phyloP scores from a whole-genome alignment of 2,329 filamentous ascomycete species.

The Cytospora piceae region DNA sequence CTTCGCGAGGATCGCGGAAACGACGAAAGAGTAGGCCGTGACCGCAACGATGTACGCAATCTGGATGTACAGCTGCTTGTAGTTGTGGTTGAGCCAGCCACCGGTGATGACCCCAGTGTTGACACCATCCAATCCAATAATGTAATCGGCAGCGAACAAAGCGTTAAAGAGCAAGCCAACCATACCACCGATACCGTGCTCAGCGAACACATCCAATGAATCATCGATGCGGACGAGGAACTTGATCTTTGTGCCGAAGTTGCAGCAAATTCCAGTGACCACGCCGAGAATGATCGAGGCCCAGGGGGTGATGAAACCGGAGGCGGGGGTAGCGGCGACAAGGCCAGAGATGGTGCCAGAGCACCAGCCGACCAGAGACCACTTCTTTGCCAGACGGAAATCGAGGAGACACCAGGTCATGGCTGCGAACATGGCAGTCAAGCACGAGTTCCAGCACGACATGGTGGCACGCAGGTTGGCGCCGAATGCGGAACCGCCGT shows the following conservation, averaged over 20 bases:
- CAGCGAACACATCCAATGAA: constrained; percentile 72
- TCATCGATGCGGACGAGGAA: constrained; percentile 69
- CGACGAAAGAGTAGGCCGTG: constrained; percentile 70
- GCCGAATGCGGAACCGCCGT: constrained; percentile 92
- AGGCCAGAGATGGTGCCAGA: constrained; percentile 73
- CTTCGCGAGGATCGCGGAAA: constrained; percentile 76
- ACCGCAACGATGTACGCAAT: constrained; percentile 73
- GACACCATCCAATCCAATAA: constrained; percentile 76
- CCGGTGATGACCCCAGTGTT: constrained; percentile 67
- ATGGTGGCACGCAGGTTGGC: constrained; percentile 92
- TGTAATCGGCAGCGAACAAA: constrained; percentile 69
- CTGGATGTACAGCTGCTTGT: constrained; percentile 76
- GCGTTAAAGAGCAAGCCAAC: constrained; percentile 74
- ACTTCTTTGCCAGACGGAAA: constrained; percentile 91
- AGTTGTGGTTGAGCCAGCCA: constrained; percentile 78
- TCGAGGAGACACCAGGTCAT: constrained; percentile 96
- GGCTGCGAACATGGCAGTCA: constrained; percentile 88
- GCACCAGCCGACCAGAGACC: constrained; percentile 80
- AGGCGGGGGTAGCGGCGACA: constrained; percentile 70
- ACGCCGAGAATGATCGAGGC: constrained; percentile 69
- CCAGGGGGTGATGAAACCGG: constrained; percentile 70
- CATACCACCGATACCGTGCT: constrained; percentile 71
- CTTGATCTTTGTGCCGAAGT: constrained; percentile 71
- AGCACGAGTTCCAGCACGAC: constrained; percentile 97
- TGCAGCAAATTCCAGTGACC: constrained; percentile 67